Conservation (phyloP, 2,329 filamentous ascomycete species). For the Sporothrix inflata region DNA sequence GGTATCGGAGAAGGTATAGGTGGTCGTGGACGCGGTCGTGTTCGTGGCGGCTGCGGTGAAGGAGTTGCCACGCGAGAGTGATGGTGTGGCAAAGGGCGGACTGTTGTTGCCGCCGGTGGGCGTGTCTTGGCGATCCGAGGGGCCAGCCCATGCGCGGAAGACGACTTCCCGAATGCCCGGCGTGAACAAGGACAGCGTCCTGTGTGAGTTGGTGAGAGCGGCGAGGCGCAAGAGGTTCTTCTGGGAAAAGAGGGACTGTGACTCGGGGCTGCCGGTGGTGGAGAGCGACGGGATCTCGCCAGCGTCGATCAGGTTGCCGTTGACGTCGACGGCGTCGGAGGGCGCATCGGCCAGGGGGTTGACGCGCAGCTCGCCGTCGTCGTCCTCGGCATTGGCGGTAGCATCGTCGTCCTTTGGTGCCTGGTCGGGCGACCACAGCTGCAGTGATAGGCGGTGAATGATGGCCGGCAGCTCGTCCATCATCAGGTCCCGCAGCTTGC, state of each 20-base stretch:
- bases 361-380: conserved; percentile 64
- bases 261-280: conserved; percentile 77
- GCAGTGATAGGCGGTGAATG: conserved; percentile 87
- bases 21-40: conserved; percentile 62
- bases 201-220: conserved; percentile 82
- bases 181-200: conserved; percentile 88
- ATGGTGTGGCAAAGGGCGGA: conserved; percentile 53
- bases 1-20: conserved; percentile 75
- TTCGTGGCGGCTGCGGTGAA: conserved; percentile 61
- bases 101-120: conserved; percentile 45
- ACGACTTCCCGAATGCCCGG: conserved; percentile 88
- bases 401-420: conserved; percentile 67
- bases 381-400: conserved; percentile 53
- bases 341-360: conserved; percentile 84
- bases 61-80: conserved; percentile 66
- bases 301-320: conserved; percentile 75
- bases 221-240: conserved; percentile 88
- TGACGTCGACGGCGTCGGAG: conserved; percentile 78
- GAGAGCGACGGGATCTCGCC: conserved; percentile 76
- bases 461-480: conserved; percentile 98
- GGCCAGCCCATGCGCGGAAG: conserved; percentile 88
- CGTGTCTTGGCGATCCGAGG: conserved; percentile 69
- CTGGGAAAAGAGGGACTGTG: conserved; percentile 89
- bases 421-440: conserved; percentile 88
- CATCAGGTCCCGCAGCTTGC: conserved; percentile 86